These are phyloP conservation scores for Diaporthe ampelina DNA, from an alignment of 2,329 filamentous ascomycete species.

Conservation along the genomic window DNA sequence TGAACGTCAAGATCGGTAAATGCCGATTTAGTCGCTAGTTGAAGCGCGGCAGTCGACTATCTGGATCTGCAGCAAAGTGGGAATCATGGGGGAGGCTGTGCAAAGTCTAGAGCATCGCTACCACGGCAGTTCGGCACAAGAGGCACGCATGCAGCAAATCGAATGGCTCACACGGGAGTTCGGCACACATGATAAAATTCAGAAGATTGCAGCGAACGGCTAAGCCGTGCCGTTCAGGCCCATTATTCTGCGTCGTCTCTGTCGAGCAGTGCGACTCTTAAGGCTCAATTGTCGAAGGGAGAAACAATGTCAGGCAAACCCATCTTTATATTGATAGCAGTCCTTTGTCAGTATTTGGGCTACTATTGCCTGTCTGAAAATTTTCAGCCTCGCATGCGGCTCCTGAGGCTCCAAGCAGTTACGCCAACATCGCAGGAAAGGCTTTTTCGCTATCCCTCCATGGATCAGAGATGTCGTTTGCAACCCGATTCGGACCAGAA, in stretches of 20 bases:
- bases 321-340: background rate
- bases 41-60: background rate
- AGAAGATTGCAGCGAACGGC: background rate
- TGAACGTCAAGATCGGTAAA: background rate
- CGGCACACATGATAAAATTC: background rate
- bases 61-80: background rate
- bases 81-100: slow-evolving; percentile 27
- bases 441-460: background rate
- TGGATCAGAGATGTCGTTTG: background rate
- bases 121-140: slow-evolving; percentile 10
- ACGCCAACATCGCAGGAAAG: background rate
- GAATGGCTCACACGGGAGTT: background rate
- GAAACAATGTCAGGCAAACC: background rate
- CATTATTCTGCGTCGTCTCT: background rate
- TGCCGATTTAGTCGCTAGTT: background rate
- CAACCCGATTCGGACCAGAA: background rate
- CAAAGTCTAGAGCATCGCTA: slow-evolving; percentile 4
- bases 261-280: background rate
- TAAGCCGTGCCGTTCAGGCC: background rate
- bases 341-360: too few species aligned
- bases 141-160: background rate
- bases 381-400: background rate
- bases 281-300: background rate
- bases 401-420: background rate
- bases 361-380: accelerated